phyloP scores from a whole-genome alignment of 345 rosid species.

The Streptanthus diversifolius region DNA sequence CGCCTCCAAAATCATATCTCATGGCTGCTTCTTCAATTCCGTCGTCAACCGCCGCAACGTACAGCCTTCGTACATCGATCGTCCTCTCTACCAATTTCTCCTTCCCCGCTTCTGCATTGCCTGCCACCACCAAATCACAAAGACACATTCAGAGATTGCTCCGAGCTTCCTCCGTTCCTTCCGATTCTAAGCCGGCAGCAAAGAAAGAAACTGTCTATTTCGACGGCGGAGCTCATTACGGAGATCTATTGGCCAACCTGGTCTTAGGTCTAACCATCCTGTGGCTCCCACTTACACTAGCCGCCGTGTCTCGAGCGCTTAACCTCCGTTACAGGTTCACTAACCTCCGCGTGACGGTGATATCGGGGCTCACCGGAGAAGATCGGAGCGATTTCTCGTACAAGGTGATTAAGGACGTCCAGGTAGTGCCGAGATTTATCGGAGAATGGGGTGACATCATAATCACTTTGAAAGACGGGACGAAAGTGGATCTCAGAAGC shows the following conservation, averaged over 20 bases:
- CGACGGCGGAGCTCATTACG: constrained; percentile 95
- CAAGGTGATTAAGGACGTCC: constrained; percentile 78
- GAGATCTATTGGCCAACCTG: constrained; percentile 78
- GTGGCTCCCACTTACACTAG: constrained; percentile 92
- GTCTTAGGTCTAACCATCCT: constrained; percentile 77
- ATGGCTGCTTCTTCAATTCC: constrained; percentile 33
- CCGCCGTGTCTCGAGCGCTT: constrained; percentile 82
- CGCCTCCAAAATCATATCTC: constrained; percentile 5
- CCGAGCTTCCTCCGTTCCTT: constrained; percentile 27
- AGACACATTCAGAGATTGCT: constrained; percentile 28
- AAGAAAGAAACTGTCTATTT: constrained; percentile 69
- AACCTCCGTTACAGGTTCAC: constrained; percentile 84
- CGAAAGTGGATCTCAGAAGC: constrained; percentile 79
- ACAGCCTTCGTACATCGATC: constrained; percentile 5
- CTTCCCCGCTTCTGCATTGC: constrained; percentile 15
- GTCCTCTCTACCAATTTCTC: constrained; percentile 22
- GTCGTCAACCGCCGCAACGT: constrained; percentile 18
- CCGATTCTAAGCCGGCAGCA: constrained; percentile 24
- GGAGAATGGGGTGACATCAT: constrained; percentile 96
- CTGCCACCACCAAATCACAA: constrained; percentile 48
- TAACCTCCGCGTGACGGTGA: constrained; percentile 84
- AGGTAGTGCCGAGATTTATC: constrained; percentile 85
- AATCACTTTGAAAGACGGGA: constrained; percentile 72
- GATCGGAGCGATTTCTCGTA: constrained; percentile 92
- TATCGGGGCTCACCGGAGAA: constrained; percentile 79